Conservation (phyloP, 305 asterid genomes). For the Solanum hybrid region DNA sequence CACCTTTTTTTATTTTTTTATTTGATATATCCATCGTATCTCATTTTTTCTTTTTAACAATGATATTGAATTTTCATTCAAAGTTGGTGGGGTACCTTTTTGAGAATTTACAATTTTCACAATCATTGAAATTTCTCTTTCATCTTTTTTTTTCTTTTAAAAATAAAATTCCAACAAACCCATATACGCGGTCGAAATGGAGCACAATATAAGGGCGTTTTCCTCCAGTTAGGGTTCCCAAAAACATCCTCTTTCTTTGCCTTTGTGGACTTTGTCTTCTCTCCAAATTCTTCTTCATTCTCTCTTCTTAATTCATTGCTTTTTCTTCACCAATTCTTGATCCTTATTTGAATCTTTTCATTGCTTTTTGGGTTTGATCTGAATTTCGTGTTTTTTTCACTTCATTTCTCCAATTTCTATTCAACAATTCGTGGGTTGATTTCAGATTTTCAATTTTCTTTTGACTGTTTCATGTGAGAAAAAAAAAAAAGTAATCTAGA, state of each 20-base stretch:
- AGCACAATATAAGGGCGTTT: slow-evolving; percentile 41
- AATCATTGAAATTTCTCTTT: not conserved
- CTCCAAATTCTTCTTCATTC: not conserved
- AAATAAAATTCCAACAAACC: slow-evolving; percentile 15
- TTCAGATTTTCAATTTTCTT: not conserved
- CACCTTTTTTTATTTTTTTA: no score
- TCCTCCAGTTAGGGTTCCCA: slow-evolving; percentile 40
- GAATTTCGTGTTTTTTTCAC: not conserved
- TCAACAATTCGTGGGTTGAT: not conserved
- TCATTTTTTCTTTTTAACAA: not conserved
- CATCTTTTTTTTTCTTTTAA: not conserved
- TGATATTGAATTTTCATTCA: not conserved
- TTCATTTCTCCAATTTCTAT: not conserved
- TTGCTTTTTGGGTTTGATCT: not conserved
- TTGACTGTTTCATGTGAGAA: slow-evolving; percentile 14
- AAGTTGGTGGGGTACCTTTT: not conserved
- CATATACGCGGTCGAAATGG: slow-evolving; percentile 57
- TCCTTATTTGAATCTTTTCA: slow-evolving; percentile 6
- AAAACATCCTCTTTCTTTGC: slow-evolving; percentile 7
- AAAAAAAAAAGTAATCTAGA: not conserved
- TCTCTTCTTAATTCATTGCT: not conserved
- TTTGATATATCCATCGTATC: not conserved
- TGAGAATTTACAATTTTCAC: not conserved
- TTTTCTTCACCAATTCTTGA: not conserved
- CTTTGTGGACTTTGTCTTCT: slow-evolving; percentile 22